Conservation (phyloP, 2,329 filamentous ascomycete genomes). For the Xylariales sp. region DNA sequence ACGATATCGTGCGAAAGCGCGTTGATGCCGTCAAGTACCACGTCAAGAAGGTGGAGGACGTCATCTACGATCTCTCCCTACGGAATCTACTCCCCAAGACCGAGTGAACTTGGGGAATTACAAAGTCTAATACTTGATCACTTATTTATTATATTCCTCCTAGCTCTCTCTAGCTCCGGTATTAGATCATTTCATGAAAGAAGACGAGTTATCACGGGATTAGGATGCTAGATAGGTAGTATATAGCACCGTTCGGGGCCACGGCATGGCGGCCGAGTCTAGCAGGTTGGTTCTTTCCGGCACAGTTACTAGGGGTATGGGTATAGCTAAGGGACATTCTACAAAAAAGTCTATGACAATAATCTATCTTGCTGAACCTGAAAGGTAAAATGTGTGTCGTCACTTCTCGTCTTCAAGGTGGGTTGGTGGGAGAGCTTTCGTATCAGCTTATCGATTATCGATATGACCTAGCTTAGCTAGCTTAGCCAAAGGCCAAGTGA, state of each 20-base stretch:
- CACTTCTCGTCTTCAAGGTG: slow-evolving; percentile 13
- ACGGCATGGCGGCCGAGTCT: background rate
- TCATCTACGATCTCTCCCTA: slow-evolving; percentile 94
- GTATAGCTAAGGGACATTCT: background rate
- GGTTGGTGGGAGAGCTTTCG: slow-evolving; percentile 31
- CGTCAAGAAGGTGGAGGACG: slow-evolving; percentile 97
- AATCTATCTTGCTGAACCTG: background rate
- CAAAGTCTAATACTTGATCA: background rate
- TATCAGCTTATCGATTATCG: slow-evolving; percentile 34
- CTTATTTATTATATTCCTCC: background rate
- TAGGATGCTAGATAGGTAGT: no score
- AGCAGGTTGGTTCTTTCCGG: background rate
- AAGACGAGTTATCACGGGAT: background rate
- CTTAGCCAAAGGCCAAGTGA: slow-evolving; percentile 15
- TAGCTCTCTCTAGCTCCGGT: no score
- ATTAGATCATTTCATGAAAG: no score
- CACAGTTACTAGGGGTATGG: background rate
- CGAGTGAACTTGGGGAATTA: slow-evolving; percentile 27
- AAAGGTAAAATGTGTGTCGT: slow-evolving; percentile 4
- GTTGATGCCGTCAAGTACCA: slow-evolving; percentile 96
- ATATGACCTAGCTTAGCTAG: slow-evolving; percentile 12
- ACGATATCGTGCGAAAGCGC: slow-evolving; percentile 87
- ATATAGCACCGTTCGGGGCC: background rate
- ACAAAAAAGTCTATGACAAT: background rate
- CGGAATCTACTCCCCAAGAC: slow-evolving; percentile 78